Evolutionary conservation across 2,329 filamentous ascomycete genomes (phyloP), one percentile per base, ranked within the genome.

Genomic region (Sporothrix euskadiensis): DNA sequence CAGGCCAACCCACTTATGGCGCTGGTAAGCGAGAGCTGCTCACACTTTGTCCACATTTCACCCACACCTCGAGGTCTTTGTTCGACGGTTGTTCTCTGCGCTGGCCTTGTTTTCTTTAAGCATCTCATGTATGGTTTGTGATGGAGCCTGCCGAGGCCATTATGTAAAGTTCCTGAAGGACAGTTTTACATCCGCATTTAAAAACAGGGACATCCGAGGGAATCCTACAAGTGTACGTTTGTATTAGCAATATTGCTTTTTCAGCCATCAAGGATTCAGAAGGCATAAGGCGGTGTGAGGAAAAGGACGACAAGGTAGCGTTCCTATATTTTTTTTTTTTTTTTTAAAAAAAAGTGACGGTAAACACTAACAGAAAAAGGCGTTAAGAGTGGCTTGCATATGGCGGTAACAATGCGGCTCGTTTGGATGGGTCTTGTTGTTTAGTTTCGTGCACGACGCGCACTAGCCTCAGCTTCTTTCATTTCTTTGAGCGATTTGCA

Each of bases 1-100:
- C 30, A 63, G 69, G 39, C 70, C 61, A 66, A 56, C 9, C 70
- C 59, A 9, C n/a, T 72, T 72, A 19, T 72, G 59, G 70, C 44
- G n/a, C 49, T 44, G 44, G 59, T 66, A 72, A 72, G 59, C 70
- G 70, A 72, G 59, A 30, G 6, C 12, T 14, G 30, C 26, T 26
- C 35, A 47, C 59, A 44, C 39, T 19, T 26, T n/a, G 22, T 56
- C 10, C 12, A 12, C 22, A 14, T 2, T 30, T 56, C 12, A 12
- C 22, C 52, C 52, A n/a, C 8, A 22, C 22, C 26, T 56, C 22
- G 19, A 3, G 8, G 19, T 54, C 52, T 56, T 56, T 56, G n/a
- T 26, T 56, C 10, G n/a, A 26, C 1, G 14, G 8, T 30, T 56
- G n/a, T 12, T 56, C 30, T 56, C n/a, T 41, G 19, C 35, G 39